Percentiles rank a stretch among this genome's conserved stretches.
Conservation (phyloP, 331 rosid species). For the Stylosanthes scabra region DNA sequence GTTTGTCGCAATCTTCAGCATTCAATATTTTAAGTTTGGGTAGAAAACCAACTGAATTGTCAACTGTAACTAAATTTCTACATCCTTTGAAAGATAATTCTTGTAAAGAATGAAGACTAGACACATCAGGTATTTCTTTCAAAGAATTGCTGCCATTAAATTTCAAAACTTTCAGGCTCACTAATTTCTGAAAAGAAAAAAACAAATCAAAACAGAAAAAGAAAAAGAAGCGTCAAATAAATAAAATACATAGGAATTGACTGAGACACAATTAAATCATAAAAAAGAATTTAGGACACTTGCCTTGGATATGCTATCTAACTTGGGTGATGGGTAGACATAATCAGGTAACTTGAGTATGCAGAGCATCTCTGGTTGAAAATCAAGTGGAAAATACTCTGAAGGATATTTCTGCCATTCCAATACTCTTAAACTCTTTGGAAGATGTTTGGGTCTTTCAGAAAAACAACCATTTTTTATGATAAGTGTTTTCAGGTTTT, state of each 20-base stretch:
- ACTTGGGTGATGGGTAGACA: background rate
- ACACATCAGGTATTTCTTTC: slow-evolving; percentile 22
- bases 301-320: background rate
- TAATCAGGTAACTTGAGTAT: background rate
- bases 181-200: background rate
- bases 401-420: slow-evolving; percentile 20
- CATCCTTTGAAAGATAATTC: slow-evolving; percentile 1
- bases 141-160: background rate
- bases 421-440: slow-evolving; percentile 17
- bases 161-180: background rate
- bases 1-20: background rate
- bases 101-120: slow-evolving; percentile 17
- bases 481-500: background rate
- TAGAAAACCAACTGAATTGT: slow-evolving; percentile 16
- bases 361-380: background rate
- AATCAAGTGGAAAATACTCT: background rate
- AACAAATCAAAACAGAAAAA: background rate
- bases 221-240: background rate
- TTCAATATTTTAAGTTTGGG: slow-evolving; percentile 9
- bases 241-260: background rate
- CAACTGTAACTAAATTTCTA: slow-evolving; percentile 7
- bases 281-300: background rate
- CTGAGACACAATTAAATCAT: background rate
- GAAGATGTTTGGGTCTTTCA: slow-evolving; percentile 5
- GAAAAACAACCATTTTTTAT: background rate